phyloP scores from a whole-genome alignment of 2,329 filamentous ascomycete genomes.

The Colletotrichum cereale region DNA sequence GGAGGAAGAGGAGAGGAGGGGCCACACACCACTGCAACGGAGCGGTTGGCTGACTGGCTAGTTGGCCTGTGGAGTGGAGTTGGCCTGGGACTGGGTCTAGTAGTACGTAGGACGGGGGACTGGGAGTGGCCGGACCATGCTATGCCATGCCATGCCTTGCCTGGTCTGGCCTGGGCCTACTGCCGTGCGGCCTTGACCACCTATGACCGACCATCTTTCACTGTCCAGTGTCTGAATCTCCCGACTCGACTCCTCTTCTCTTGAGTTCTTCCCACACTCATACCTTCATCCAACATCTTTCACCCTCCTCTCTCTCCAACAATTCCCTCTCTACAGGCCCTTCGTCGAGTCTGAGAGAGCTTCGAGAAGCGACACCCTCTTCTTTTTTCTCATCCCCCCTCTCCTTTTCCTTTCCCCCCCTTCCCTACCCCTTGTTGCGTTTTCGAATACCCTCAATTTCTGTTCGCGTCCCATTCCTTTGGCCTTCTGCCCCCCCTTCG shows the following conservation, averaged over 20 bases:
- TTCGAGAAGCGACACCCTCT: constrained; percentile 39
- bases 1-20: constrained; percentile 5
- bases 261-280: constrained; percentile 37
- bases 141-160: constrained; percentile 31
- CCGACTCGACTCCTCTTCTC: constrained; percentile 40
- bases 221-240: constrained; percentile 28
- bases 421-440: constrained; percentile 42
- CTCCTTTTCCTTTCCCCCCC: constrained; percentile 39
- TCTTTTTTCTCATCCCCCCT: constrained; percentile 42
- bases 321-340: constrained; percentile 38
- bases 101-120: constrained; percentile 23
- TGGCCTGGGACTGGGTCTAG: constrained; percentile 19
- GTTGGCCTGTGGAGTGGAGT: constrained; percentile 24
- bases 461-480: constrained; percentile 36
- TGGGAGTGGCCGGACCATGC: constrained; percentile 39
- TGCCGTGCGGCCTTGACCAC: constrained; percentile 34
- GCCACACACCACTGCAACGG: constrained; percentile 22
- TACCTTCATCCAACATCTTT: constrained; percentile 20
- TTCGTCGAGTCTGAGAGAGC: constrained; percentile 39
- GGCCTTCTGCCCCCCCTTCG: constrained; percentile 30
- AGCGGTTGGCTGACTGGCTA: constrained; percentile 14
- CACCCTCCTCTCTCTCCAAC: constrained; percentile 21
- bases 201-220: constrained; percentile 37
- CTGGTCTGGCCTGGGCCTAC: constrained; percentile 34
- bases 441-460: constrained; percentile 36